Base-by-base conservation (phyloP, 805 yeast species). In the Ascoidea asiatica region DNA sequence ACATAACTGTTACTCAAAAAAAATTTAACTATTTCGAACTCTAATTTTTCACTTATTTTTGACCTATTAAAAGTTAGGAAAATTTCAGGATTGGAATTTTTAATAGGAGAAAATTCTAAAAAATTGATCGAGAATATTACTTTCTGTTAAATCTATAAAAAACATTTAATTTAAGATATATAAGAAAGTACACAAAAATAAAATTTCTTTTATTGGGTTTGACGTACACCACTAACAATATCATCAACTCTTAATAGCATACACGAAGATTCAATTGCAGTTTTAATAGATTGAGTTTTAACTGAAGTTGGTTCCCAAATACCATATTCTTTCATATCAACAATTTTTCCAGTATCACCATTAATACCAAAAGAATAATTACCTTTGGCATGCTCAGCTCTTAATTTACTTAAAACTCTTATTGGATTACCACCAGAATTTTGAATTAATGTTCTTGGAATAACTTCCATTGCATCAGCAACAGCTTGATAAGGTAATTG, bases 401-500 rank as follows among this genome's bases (percentile, higher is more conserved):
- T 81, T 59, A 92, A 71, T 59, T 84, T 92, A 2, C 97, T 80
- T 53, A 92, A 71, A 19, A 86, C 70, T 63, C 95, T 77, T 57
- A 92, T 87, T 44, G 98, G 88, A 60, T 88, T 89, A 33, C 95
- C 97, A 58, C 99, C 99, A 54, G 97, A 88, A 65, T 92, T 92
- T 69, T 92, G 98, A 50, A 92, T 80, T 59, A 92, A 75, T 4
- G 98, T 92, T 68, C 98, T 81, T 55, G 99, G 97, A 55, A 92
- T 92, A 42, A 92, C 96, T 66, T 92, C 99, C 70, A 92, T 82
- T 0, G 98, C 97, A 67, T 92, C 97, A 6, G 97, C 95, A 44
- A 92, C 97, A 3, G 97, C 97, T 65, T 86, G 92, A 65, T 92
- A 92, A 42, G 99, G 99, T 95, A 95, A 90, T 66, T 92, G 98